Conservation (phyloP, 2,329 filamentous ascomycete species). For the Shiraia bambusicola region DNA sequence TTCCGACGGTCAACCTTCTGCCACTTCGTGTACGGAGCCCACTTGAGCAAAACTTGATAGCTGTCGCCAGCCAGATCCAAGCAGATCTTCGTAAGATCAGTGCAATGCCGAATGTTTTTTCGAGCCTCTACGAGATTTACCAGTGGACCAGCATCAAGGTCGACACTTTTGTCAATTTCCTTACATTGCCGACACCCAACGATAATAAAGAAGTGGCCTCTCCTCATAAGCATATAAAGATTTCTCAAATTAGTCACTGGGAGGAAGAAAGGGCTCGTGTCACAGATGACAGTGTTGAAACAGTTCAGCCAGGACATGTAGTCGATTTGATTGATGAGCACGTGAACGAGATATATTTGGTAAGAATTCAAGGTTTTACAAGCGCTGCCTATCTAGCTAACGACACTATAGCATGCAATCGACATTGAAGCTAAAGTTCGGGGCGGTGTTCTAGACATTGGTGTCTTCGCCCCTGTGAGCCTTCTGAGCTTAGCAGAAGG, state of each 20-base stretch:
- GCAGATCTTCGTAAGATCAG: conserved; percentile 65
- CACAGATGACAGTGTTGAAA: conserved; percentile 3
- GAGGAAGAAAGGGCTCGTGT: conserved; percentile 20
- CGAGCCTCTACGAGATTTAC: conserved; percentile 69
- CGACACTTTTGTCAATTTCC: conserved; percentile 79
- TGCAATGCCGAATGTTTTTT: conserved; percentile 55
- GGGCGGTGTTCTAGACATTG: conserved; percentile 53
- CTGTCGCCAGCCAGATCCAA: conserved; percentile 65
- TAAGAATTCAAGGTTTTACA: conserved; percentile 23
- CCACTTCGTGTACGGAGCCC: conserved; percentile 62
- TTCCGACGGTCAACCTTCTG: conserved; percentile 77
- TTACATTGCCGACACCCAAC: conserved; percentile 55
- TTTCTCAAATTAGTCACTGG: conserved; percentile 22
- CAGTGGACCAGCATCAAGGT: conserved; percentile 73
- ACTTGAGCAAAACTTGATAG: conserved; percentile 41
- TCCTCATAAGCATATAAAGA: conserved; percentile 15
- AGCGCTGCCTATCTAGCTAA: conserved; percentile 11
- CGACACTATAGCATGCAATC: conserved; percentile 49
- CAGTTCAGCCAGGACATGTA: conserved; percentile 6
- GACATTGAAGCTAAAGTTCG: conserved; percentile 58
- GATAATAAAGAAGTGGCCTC: conserved; percentile 7
- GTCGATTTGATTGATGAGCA: conserved; percentile 19
- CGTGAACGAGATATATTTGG: conserved; percentile 40
- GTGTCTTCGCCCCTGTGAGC: conserved; percentile 52
- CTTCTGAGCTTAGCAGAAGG: conserved; percentile 46